Conservation (phyloP, 345 rosid genomes). For the Hevea brasiliensis region DNA sequence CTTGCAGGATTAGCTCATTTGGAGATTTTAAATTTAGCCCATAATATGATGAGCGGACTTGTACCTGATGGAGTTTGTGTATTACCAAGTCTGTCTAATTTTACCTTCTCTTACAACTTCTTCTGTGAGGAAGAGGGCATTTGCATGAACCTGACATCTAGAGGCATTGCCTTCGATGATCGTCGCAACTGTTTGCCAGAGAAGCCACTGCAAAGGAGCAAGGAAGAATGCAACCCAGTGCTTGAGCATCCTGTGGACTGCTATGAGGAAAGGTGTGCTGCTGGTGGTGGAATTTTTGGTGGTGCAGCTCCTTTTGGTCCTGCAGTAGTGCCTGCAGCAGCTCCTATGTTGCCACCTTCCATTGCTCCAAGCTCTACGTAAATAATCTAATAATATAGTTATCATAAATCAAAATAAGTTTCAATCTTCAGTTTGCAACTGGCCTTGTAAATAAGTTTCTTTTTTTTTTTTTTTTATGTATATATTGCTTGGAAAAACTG, state of each 20-base stretch:
- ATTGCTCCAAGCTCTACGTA: constrained; percentile 43
- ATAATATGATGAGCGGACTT: constrained; percentile 69
- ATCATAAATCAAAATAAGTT: constrained; percentile 21
- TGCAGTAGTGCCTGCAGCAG: constrained; percentile 26
- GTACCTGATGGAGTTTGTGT: constrained; percentile 67
- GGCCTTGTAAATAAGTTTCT: constrained; percentile 4
- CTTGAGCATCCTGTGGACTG: constrained; percentile 77
- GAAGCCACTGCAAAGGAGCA: constrained; percentile 67
- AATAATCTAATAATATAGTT: constrained; percentile 3
- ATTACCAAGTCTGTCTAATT: constrained; percentile 61
- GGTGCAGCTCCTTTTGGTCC: constrained; percentile 26
- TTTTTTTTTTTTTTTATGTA: neutral
- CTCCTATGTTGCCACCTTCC: constrained; percentile 48
- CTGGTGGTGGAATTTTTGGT: constrained; percentile 6
- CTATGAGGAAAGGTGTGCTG: constrained; percentile 40
- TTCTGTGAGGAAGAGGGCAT: constrained; percentile 79
- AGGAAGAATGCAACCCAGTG: constrained; percentile 53
- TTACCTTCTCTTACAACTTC: constrained; percentile 72
- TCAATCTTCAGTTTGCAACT: neutral
- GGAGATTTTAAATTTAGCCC: constrained; percentile 65
- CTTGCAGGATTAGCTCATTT: constrained; percentile 68
- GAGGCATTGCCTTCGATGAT: constrained; percentile 58
- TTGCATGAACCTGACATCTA: constrained; percentile 64
- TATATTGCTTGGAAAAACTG: neutral
- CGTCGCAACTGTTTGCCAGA: constrained; percentile 72